Base-by-base conservation (phyloP, 352 stramenopile species). In the Aphanomyces euteiches region DNA sequence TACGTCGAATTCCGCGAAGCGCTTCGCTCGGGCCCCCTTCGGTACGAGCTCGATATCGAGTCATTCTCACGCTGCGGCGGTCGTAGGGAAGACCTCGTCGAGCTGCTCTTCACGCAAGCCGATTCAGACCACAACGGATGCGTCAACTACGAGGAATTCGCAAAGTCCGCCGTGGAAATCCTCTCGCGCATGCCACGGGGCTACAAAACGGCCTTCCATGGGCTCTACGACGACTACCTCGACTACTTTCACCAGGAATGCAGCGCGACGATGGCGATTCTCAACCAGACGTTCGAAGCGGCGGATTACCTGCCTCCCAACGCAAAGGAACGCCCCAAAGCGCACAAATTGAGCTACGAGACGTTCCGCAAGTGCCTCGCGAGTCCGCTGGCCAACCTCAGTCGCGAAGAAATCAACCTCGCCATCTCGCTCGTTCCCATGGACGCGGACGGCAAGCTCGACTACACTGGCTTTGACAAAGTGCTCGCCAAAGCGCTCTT, bases 401-500 rank as follows among this genome's bases (percentile, higher is more conserved):
- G 64, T 56, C 64, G 64, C 54, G 64, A 70, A 45, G 64, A 70
- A 39, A 70, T 70, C 54, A 70, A 70, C 39, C 53, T 70, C 43
- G 28, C 53, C 13, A 61, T 70, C 37, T 54, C 64, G 7, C 64
- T 70, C 28, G 39, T 56, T 17, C 64, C 64, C 39, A 74, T 76
- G 21, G 81, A 93, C 60, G 79, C 80, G 1, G 80, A 94, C 67
- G 79, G 80, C 21, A 91, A 89, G 65, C 87, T 94, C 63, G 88
- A 81, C 41, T 90, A 89, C 59, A 73, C 79, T 28, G 84, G 91
- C 75, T 94, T 94, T 64, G 82, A 89, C 17, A 82, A 72, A 45
- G 83, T 91, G 72, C 89, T 89, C 79, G 89, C 90, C 53, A 71
- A 90, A 54, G 76, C 81, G 1, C 71, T 93, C 61, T 90, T 88